Evolutionary conservation across 1,139 yeast genomes (phyloP), one percentile per base, ranked within the genome.

Genomic region (Geotrichum cucujoidarum): DNA sequence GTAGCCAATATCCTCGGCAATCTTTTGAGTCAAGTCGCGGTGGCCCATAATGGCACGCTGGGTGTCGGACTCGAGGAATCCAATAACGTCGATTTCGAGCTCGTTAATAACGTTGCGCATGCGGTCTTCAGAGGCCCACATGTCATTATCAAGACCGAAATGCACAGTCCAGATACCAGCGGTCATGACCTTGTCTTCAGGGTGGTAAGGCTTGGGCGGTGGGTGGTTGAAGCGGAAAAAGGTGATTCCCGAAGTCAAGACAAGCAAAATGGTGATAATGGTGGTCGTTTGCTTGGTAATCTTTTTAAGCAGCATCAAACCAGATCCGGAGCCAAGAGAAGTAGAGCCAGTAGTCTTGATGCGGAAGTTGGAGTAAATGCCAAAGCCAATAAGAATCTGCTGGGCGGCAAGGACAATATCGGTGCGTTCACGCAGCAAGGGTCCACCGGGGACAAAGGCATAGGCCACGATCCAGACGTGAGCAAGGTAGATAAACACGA

Each of bases 91-190:
- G 22, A 92, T 69, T 68, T 92, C 94, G 45, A 95, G 81, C 58
- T 90, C 97, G 53, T 72, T 72, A 51, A 92, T 80, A 48, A 92
- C 77, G 57, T 85, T 82, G 50, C 82, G 72, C 96, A 92, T 90
- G 59, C 97, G 77, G 37, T 79, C 81, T 68, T 92, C 97, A 57
- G 92, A 81, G 0, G 95, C 94, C 98, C 98, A 92, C 95, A 92
- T 85, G 64, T 90, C 96, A 64, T 92, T 92, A 65, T 92, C 98
- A 48, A 92, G 75, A 18, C 97, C 98, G 63, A 92, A 92, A 68
- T 92, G 98, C 55, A 92, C 83, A 33, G 98, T 92, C 98, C 98
- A 92, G 55, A 92, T 90, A 62, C 97, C 98, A 0, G 97, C 90
- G 2, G 95, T 89, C 61, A 92, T 78, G 2, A 88, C 67, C 59